These are phyloP conservation scores for Smallanthus sonchifolius DNA, from an alignment of 129 eudicot species.

Conservation along the genomic window DNA sequence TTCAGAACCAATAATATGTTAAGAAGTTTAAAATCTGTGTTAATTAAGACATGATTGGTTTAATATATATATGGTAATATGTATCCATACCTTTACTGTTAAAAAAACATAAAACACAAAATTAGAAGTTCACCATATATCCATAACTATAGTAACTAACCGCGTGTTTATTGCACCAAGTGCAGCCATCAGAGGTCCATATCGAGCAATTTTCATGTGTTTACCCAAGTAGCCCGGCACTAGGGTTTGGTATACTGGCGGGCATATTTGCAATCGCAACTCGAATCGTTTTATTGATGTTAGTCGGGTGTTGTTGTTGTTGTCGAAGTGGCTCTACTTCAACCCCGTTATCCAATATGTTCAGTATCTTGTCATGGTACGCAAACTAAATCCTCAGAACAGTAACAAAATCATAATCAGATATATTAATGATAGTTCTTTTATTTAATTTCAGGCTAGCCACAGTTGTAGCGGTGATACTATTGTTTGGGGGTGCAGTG, in stretches of 20 bases:
- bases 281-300: background rate
- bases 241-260: slow-evolving; percentile 10
- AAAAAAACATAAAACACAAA: too few species aligned
- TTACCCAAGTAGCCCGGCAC: slow-evolving; percentile 24
- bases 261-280: background rate
- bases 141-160: background rate
- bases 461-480: slow-evolving; percentile 5
- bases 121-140: too few species aligned
- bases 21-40: too few species aligned
- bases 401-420: too few species aligned
- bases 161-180: background rate
- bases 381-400: background rate
- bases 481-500: slow-evolving; percentile 5
- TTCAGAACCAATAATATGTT: too few species aligned
- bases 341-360: background rate
- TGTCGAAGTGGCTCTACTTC: background rate
- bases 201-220: slow-evolving; percentile 4
- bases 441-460: background rate
- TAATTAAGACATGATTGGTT: too few species aligned
- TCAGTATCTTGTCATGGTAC: slow-evolving; percentile 18
- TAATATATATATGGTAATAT: too few species aligned
- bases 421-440: background rate
- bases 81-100: too few species aligned
- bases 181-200: slow-evolving; percentile 16
- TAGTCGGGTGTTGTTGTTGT: slow-evolving; percentile 18